Conservation (phyloP, 163 green algal species). For the Volvox carteri region DNA sequence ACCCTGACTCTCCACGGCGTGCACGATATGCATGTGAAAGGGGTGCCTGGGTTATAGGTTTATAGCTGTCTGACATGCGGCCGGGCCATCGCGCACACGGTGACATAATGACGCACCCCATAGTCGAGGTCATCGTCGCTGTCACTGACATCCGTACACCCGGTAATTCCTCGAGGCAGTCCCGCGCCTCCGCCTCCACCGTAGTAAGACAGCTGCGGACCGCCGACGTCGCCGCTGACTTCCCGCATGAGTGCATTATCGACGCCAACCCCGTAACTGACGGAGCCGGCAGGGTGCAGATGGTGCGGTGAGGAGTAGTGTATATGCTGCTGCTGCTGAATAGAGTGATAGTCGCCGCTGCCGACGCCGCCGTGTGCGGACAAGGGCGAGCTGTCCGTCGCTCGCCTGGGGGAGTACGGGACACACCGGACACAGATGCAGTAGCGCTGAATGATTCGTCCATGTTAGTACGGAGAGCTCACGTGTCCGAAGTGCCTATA, state of each 20-base stretch:
- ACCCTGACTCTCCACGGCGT: too few species aligned
- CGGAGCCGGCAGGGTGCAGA: background rate
- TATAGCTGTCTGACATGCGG: too few species aligned
- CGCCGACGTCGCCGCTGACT: background rate
- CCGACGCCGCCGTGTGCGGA: background rate
- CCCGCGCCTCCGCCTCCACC: background rate
- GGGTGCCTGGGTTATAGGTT: too few species aligned
- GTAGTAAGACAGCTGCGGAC: slow-evolving; percentile 10
- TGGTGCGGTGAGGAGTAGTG: slow-evolving; percentile 41
- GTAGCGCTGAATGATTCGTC: too few species aligned
- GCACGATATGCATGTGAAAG: too few species aligned
- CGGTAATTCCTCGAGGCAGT: background rate
- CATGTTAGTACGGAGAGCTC: too few species aligned
- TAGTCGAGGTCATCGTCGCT: slow-evolving; percentile 50
- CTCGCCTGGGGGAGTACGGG: slow-evolving; percentile 20
- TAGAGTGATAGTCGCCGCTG: slow-evolving; percentile 13
- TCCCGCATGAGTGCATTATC: slow-evolving; percentile 1
- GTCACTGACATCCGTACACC: slow-evolving; percentile 29
- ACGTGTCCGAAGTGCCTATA: too few species aligned
- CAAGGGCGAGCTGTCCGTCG: slow-evolving; percentile 8
- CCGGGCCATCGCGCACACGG: too few species aligned
- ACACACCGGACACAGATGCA: too few species aligned
- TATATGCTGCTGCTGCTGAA: slow-evolving; percentile 22
- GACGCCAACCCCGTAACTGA: background rate
- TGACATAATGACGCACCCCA: slow-evolving; percentile 20